Evolutionary conservation across 2,329 filamentous ascomycete genomes (phyloP).

Genomic region (Uncinocarpus reesii): DNA sequence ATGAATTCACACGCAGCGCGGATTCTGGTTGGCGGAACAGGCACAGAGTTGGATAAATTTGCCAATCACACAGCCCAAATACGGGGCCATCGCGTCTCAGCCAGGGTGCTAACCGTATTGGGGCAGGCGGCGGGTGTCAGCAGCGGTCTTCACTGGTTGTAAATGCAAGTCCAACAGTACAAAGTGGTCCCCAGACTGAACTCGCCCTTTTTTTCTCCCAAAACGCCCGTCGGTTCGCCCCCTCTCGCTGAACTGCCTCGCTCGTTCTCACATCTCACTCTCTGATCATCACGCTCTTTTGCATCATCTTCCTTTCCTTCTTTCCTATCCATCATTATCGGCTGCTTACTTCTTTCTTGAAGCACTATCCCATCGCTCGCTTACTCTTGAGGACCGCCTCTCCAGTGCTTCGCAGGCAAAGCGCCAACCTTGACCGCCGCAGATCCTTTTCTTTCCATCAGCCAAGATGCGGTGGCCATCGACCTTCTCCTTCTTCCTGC

Average conservation of each 20-base stretch:
- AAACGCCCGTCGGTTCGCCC: neutral
- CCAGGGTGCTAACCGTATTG: neutral
- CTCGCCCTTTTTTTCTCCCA: neutral
- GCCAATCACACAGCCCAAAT: neutral
- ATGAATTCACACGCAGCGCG: neutral
- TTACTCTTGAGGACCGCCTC: neutral
- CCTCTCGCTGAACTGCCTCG: too few species aligned
- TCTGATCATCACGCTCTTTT: neutral
- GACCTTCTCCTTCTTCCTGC: conserved; percentile 15
- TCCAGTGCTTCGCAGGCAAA: neutral
- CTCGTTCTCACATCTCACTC: conserved; percentile 1
- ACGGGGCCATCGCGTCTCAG: neutral
- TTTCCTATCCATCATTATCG: neutral
- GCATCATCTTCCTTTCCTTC: neutral
- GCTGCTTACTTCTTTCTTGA: neutral
- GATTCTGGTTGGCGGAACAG: conserved; percentile 7
- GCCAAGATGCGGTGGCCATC: conserved; percentile 17
- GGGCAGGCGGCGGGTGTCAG: neutral
- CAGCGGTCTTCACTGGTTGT: too few species aligned
- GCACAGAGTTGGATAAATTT: neutral
- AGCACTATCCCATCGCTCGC: neutral
- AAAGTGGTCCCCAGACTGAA: too few species aligned
- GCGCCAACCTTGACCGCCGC: neutral
- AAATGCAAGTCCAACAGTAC: too few species aligned
- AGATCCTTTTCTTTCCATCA: neutral